These are phyloP conservation scores for Adansonia rubrostipa DNA, from an alignment of 441 rosid genomes.

Conservation along the genomic window DNA sequence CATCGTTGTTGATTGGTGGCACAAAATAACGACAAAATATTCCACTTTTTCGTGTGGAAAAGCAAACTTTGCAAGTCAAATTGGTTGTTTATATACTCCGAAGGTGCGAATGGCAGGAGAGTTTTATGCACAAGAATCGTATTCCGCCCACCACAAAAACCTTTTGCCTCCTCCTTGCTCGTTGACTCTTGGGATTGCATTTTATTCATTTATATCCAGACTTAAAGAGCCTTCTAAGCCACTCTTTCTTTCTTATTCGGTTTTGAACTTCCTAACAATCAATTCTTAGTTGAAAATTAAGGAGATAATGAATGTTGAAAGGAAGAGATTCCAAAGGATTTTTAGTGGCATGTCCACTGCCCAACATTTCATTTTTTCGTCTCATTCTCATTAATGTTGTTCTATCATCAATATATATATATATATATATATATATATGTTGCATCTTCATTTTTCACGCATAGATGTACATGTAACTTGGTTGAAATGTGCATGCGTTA, in stretches of 20 bases:
- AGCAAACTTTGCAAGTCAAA: constrained; percentile 29
- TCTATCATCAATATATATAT: not conserved
- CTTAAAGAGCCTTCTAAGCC: constrained; percentile 28
- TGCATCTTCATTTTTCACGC: not conserved
- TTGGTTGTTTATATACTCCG: constrained; percentile 21
- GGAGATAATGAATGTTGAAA: not conserved
- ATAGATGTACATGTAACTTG: not conserved
- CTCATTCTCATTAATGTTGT: constrained; percentile 16
- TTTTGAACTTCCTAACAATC: constrained; percentile 23
- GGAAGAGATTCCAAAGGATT: constrained; percentile 41
- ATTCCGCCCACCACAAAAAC: constrained; percentile 46
- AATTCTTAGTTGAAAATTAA: constrained; percentile 18
- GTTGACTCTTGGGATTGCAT: constrained; percentile 46
- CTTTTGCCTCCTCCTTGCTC: constrained; percentile 24
- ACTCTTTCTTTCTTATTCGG: constrained; percentile 31
- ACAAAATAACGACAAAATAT: not conserved
- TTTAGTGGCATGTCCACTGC: constrained; percentile 30
- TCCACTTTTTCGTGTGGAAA: not conserved
- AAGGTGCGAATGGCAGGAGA: constrained; percentile 51
- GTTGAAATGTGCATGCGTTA: constrained; percentile 9
- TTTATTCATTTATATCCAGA: constrained; percentile 55
- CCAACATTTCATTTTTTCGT: constrained; percentile 19
- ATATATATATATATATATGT: not conserved
- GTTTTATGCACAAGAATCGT: constrained; percentile 55
- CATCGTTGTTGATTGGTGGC: not conserved